Percentiles rank a stretch among this genome's conserved stretches.
Evolutionary conservation across 2,329 filamentous ascomycete species (phyloP).

Genomic region (Exophiala dermatitidis): DNA sequence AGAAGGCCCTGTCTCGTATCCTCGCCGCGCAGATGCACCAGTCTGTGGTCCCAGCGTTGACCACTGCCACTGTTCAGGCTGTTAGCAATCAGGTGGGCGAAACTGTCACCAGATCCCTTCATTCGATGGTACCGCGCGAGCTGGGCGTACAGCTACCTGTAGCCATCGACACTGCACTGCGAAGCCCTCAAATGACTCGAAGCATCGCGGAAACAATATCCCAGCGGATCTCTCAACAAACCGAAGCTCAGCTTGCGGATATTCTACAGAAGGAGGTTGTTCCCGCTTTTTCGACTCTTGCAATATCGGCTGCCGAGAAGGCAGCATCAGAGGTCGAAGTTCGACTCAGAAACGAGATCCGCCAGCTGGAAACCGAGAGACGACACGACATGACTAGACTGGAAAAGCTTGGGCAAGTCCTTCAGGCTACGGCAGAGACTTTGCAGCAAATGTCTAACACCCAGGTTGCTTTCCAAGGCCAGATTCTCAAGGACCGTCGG

Average conservation of each 20-base stretch:
- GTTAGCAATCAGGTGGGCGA: conserved; percentile 65
- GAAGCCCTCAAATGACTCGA: conserved; percentile 66
- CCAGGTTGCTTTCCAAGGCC: conserved; percentile 38
- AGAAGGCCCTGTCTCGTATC: conserved; percentile 69
- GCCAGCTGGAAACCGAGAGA: conserved; percentile 46
- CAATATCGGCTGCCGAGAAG: conserved; percentile 60
- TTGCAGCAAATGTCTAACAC: conserved; percentile 39
- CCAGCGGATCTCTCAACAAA: conserved; percentile 56
- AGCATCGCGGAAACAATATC: conserved; percentile 65
- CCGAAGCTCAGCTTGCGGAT: conserved; percentile 62
- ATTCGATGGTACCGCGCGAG: conserved; percentile 63
- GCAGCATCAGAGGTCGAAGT: conserved; percentile 63
- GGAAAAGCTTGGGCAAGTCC: conserved; percentile 50
- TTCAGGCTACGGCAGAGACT: conserved; percentile 49
- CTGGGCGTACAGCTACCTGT: conserved; percentile 63
- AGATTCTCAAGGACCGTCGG: conserved; percentile 32
- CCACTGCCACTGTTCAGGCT: conserved; percentile 58
- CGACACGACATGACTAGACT: conserved; percentile 53
- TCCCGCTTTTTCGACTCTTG: conserved; percentile 58
- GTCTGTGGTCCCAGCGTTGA: conserved; percentile 67
- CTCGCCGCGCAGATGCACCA: conserved; percentile 68
- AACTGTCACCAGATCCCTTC: conserved; percentile 59
- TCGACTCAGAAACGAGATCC: conserved; percentile 46
- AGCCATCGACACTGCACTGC: conserved; percentile 59
- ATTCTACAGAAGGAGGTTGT: conserved; percentile 58